A percentile compares a stretch with the other conserved stretches of the same genome.
These are phyloP conservation scores for Hypomontagnella submonticulosa DNA, from an alignment of 495 filamentous ascomycete species.

Conservation along the genomic window DNA sequence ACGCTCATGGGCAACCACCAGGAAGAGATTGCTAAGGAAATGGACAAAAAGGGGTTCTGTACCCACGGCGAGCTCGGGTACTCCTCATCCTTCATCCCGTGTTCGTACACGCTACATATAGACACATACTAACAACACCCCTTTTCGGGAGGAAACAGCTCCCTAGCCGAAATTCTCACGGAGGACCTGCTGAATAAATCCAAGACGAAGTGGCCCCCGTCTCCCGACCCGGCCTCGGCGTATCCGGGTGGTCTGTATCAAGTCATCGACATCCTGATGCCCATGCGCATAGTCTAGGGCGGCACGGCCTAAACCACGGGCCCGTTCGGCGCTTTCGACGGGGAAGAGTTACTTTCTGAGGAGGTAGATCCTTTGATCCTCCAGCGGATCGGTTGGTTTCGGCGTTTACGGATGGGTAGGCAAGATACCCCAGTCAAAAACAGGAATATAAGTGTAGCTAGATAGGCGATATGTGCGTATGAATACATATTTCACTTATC, in stretches of 20 bases:
- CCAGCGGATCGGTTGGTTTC: slow-evolving; percentile 6
- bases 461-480: neutral
- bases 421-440: slow-evolving; percentile 29
- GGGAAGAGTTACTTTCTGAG: too few species aligned
- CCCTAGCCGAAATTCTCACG: slow-evolving; percentile 46
- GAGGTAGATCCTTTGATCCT: too few species aligned
- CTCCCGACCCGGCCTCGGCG: slow-evolving; percentile 29
- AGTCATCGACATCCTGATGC: slow-evolving; percentile 36
- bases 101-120: neutral
- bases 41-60: slow-evolving; percentile 75
- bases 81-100: slow-evolving; percentile 25
- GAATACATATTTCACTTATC: neutral
- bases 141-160: slow-evolving; percentile 29
- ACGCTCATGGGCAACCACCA: slow-evolving; percentile 91
- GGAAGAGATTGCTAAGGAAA: slow-evolving; percentile 79
- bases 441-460: neutral
- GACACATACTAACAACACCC: neutral
- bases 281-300: neutral
- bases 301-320: too few species aligned
- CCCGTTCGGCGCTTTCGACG: too few species aligned
- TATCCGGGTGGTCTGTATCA: slow-evolving; percentile 47
- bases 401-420: slow-evolving; percentile 28
- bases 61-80: slow-evolving; percentile 74
- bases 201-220: slow-evolving; percentile 41
- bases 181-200: slow-evolving; percentile 20